A percentile compares a stretch with the other conserved stretches of the same genome.
phyloP scores from a whole-genome alignment of 306 rosid species.

The Medicago arabica region DNA sequence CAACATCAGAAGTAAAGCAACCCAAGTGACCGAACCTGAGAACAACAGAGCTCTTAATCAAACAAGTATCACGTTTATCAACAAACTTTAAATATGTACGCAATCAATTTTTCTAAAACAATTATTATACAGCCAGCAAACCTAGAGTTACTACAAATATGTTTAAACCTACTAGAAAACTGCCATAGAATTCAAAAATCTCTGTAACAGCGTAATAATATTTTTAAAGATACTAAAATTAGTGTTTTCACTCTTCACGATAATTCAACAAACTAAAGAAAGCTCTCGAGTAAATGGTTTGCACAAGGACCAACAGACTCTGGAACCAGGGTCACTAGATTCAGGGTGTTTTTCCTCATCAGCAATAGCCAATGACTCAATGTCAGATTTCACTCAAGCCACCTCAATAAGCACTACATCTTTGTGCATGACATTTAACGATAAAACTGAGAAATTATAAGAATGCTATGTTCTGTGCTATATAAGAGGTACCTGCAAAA shows the following conservation, averaged over 20 bases:
- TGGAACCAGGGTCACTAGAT: slow-evolving; percentile 19
- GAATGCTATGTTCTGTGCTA: slow-evolving; percentile 3
- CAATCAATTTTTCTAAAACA: slow-evolving; percentile 8
- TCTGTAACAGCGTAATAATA: not conserved
- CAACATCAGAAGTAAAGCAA: slow-evolving; percentile 83
- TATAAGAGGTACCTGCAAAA: slow-evolving; percentile 59
- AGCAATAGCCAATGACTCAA: not conserved
- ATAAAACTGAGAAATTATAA: not conserved
- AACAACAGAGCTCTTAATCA: slow-evolving; percentile 44
- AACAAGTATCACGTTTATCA: slow-evolving; percentile 27
- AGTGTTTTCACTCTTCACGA: slow-evolving; percentile 8
- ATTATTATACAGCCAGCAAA: not conserved
- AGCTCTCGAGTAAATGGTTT: slow-evolving; percentile 4
- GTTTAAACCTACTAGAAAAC: slow-evolving; percentile 17
- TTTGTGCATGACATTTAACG: slow-evolving; percentile 9
- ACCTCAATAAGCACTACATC: slow-evolving; percentile 25
- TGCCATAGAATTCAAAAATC: slow-evolving; percentile 17
- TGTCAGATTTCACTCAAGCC: slow-evolving; percentile 11
- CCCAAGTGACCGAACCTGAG: slow-evolving; percentile 94
- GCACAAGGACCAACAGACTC: slow-evolving; percentile 13
- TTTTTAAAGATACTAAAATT: not conserved
- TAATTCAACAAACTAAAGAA: slow-evolving; percentile 28
- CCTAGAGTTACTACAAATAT: slow-evolving; percentile 27
- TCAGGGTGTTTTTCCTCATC: not conserved
- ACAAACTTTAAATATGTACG: slow-evolving; percentile 9